Evolutionary conservation across 2,329 filamentous ascomycete species (phyloP).

Genomic region (Calcarisporium arbuscula): DNA sequence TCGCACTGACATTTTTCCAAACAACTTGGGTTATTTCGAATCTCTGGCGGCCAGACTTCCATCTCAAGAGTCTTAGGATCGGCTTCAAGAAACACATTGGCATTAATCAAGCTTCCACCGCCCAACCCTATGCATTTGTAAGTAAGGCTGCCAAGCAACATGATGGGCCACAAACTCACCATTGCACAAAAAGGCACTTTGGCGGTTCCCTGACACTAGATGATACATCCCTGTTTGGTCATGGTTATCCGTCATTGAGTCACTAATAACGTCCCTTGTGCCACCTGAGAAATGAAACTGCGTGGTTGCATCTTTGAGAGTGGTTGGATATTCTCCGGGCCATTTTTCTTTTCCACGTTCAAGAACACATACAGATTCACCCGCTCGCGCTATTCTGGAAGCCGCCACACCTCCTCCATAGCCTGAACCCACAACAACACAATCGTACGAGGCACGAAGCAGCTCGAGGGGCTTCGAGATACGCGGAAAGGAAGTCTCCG

Average conservation of each 20-base stretch:
- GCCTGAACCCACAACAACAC: constrained; percentile 61
- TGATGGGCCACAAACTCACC: constrained; percentile 28
- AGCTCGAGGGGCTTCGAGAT: constrained; percentile 52
- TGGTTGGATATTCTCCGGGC: constrained; percentile 58
- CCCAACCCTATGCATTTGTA: constrained; percentile 39
- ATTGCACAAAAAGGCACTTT: constrained; percentile 56
- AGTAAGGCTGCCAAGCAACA: constrained; percentile 1
- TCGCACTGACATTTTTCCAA: constrained; percentile 42
- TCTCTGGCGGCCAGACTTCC: constrained; percentile 53
- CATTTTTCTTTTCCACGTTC: constrained; percentile 60
- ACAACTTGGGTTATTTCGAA: constrained; percentile 32
- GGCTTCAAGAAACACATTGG: constrained; percentile 59
- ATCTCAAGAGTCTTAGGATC: constrained; percentile 47
- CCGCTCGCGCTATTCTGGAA: constrained; percentile 51
- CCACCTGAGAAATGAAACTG: constrained; percentile 53
- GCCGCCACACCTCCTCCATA: constrained; percentile 64
- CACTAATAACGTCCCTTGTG: too few relatives aligned
- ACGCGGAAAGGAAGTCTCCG: constrained; percentile 44
- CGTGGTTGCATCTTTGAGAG: constrained; percentile 35
- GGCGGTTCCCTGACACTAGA: constrained; percentile 54
- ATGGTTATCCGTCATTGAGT: constrained; percentile 44
- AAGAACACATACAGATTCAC: constrained; percentile 55
- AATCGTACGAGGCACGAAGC: constrained; percentile 53
- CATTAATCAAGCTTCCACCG: constrained; percentile 60
- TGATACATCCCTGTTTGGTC: constrained; percentile 60